A percentile compares a stretch with the other conserved stretches of the same genome.
Evolutionary conservation across 2,329 filamentous ascomycete genomes (phyloP).

Genomic region (Aspergillus hiratsukae): DNA sequence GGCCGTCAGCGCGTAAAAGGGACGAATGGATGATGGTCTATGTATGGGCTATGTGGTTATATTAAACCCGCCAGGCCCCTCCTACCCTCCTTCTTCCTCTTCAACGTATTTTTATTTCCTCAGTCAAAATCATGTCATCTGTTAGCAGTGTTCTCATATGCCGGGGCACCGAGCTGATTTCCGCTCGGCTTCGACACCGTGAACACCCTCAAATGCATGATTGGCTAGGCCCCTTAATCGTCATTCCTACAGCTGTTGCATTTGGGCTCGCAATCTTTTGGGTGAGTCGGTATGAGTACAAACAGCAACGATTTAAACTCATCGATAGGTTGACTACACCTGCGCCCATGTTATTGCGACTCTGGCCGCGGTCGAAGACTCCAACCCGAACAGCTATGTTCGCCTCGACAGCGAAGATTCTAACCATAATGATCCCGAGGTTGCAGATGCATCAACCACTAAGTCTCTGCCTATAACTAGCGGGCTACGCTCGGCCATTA

Average conservation of each 20-base stretch:
- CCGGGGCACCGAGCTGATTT: neutral
- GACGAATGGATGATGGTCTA: too few species aligned
- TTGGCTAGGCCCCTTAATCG: too few species aligned
- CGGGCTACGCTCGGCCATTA: constrained; percentile 54
- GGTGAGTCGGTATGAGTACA: too few species aligned
- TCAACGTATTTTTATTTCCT: neutral
- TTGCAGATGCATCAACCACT: constrained; percentile 42
- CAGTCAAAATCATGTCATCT: neutral
- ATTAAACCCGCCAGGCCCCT: too few species aligned
- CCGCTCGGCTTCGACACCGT: neutral
- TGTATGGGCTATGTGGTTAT: too few species aligned
- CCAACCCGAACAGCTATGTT: constrained; percentile 50
- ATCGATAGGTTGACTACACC: constrained; percentile 49
- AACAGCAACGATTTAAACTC: too few species aligned
- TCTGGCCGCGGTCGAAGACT: constrained; percentile 61
- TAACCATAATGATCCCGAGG: constrained; percentile 38
- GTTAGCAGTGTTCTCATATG: neutral
- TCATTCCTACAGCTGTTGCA: too few species aligned
- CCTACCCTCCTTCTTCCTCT: too few species aligned
- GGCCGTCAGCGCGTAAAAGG: too few species aligned
- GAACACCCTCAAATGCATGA: too few species aligned
- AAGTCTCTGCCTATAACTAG: constrained; percentile 61
- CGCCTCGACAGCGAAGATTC: constrained; percentile 43
- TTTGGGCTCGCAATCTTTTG: too few species aligned
- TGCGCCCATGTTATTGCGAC: constrained; percentile 57